Base-by-base conservation (phyloP, 2,329 filamentous ascomycete genomes). In the Claviceps fusiformis region DNA sequence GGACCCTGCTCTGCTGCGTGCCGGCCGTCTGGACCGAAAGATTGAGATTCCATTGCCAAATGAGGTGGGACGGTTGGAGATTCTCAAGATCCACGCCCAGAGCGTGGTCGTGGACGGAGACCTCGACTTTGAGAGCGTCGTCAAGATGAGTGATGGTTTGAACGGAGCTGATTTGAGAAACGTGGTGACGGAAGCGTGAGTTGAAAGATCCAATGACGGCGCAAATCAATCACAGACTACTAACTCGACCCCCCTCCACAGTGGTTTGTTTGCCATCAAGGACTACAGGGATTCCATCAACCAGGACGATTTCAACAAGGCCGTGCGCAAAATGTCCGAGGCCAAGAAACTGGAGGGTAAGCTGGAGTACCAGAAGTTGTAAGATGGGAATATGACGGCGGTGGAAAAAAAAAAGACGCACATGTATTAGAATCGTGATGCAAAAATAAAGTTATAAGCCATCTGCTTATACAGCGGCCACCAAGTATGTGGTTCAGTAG, bases 231-330 rank as follows among this genome's bases (percentile, higher is more conserved):
- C 5, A 11, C 9, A 17, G 45, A 47, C 24, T 47, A 45, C 50
- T 50, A 43, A 47, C 10, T 11, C 37, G 2, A 19, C 9, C 19
- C 57, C 24, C 24, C n/a, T 6, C 52, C 50, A 52, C 58, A 95
- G 89, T 62, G 93, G 93, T 60, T 75, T 98, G 44, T 97, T 96
- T 71, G 91, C 93, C 47, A 98, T 98, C 80, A 97, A 97, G 73
- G 93, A 95, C 67, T 95, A 97, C 71, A 80, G 95, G 59, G 93
- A 98, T 65, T 83, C 90, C 13, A 88, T 98, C 72, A 97, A 88
- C 73, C 93, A 98, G 71, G 93, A 98, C 66, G 93, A 98, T 68
- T 96, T 97, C 83, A 98, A 96, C 78, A 96, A 96, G 75, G 93
- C 93, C 4, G 93, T 98, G 54, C 85, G 93, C 62, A 98, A 98